These are phyloP conservation scores for Zymoseptoria ardabiliae DNA, from an alignment of 2,329 filamentous ascomycete genomes.

Conservation along the genomic window DNA sequence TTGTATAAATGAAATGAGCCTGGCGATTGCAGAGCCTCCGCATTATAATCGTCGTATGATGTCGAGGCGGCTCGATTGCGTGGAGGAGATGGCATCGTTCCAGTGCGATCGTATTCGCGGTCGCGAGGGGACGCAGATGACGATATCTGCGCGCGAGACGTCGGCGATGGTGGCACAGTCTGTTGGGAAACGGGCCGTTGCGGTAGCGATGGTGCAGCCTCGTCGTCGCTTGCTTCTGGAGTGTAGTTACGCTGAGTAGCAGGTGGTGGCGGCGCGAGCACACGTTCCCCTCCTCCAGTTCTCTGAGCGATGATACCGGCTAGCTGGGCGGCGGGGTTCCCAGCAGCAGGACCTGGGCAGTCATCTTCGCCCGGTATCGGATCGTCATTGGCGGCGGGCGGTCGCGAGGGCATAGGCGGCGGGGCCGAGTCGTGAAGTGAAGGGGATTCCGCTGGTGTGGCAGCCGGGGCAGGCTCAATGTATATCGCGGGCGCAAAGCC, in stretches of 20 bases:
- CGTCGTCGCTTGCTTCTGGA: constrained; percentile 62
- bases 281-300: constrained; percentile 31
- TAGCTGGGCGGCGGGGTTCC: constrained; percentile 52
- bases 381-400: constrained; percentile 30
- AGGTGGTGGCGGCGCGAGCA: constrained; percentile 46
- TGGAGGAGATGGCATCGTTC: constrained; percentile 49
- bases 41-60: constrained; percentile 35
- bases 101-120: constrained; percentile 26
- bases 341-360: constrained; percentile 38
- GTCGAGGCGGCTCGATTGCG: constrained; percentile 43
- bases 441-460: constrained; percentile 41
- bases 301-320: constrained; percentile 47
- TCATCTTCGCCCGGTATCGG: constrained; percentile 34
- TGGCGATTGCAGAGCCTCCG: constrained; percentile 46
- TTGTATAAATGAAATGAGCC: constrained; percentile 92
- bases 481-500: constrained; percentile 96
- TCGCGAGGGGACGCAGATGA: constrained; percentile 30
- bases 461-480: constrained; percentile 61
- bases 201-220: constrained; percentile 55
- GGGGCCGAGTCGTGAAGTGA: constrained; percentile 19
- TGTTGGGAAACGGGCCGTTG: constrained; percentile 51
- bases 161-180: constrained; percentile 39
- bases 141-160: constrained; percentile 31
- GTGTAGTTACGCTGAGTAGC: constrained; percentile 50
- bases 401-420: constrained; percentile 35